Percentiles rank a stretch among this genome's conserved stretches.
Conservation (phyloP, 345 rosid species). For the Microcos paniculata region DNA sequence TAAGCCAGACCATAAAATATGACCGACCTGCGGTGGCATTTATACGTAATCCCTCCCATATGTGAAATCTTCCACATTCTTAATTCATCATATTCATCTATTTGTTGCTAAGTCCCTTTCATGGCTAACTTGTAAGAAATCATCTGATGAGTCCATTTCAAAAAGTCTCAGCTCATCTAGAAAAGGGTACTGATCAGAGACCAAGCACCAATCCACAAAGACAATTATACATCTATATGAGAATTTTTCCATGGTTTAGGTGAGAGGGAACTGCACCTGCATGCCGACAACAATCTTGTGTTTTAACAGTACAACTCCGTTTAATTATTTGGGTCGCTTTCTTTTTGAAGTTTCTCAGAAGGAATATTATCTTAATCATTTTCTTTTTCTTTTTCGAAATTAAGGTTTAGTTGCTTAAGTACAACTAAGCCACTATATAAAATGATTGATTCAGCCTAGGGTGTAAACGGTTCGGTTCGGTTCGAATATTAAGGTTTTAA, state of each 20-base stretch:
- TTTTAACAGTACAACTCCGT: neutral
- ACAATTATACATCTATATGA: neutral
- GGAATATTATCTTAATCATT: neutral
- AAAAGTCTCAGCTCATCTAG: neutral
- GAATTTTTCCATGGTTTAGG: neutral
- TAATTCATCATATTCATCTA: too few relatives aligned
- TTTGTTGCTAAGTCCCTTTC: conserved; percentile 8
- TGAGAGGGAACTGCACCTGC: too few relatives aligned
- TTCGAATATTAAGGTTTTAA: too few relatives aligned
- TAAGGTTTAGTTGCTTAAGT: neutral
- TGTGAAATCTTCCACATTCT: neutral
- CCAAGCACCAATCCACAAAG: neutral
- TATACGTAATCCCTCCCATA: neutral
- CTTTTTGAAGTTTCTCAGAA: neutral
- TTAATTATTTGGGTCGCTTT: neutral
- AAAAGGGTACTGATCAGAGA: neutral
- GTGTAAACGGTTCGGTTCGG: too few relatives aligned
- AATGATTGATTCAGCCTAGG: neutral
- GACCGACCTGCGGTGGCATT: neutral
- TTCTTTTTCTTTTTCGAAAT: neutral
- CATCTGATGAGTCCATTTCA: neutral
- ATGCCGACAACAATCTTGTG: neutral
- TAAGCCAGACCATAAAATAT: neutral
- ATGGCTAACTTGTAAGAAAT: conserved; percentile 9
- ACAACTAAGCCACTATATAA: neutral